Evolutionary conservation across 2,329 filamentous ascomycete genomes (phyloP).

Genomic region (Cucurbitaria berberidis): DNA sequence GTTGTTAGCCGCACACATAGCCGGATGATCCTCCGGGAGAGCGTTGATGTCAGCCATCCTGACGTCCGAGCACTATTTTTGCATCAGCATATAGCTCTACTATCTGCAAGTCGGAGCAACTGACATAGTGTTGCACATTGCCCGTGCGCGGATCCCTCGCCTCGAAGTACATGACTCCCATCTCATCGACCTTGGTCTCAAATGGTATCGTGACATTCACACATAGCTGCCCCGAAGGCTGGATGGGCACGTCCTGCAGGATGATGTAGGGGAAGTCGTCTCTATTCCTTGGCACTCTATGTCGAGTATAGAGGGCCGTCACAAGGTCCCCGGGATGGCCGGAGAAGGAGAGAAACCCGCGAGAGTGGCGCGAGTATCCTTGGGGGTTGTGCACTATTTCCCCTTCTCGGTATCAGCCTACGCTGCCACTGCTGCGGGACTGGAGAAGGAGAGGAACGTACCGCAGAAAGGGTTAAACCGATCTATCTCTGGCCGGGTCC

Average conservation of each 20-base stretch:
- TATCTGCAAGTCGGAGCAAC: not conserved
- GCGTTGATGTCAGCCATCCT: conserved; percentile 6
- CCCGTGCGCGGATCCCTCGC: conserved; percentile 9
- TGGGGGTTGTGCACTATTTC: conserved; percentile 11
- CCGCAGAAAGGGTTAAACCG: conserved; percentile 11
- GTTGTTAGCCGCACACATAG: conserved; percentile 12
- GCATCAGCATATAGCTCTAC: conserved; percentile 5
- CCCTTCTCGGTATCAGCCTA: conserved; percentile 5
- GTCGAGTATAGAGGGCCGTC: conserved; percentile 6
- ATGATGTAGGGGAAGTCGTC: conserved; percentile 7
- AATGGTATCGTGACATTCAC: conserved; percentile 13
- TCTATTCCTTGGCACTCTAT: conserved; percentile 11
- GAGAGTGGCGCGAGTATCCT: conserved; percentile 7
- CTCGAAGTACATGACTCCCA: conserved; percentile 15
- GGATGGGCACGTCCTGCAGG: conserved; percentile 9
- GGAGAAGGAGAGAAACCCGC: conserved; percentile 11
- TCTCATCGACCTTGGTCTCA: conserved; percentile 5
- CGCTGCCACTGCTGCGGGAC: not conserved
- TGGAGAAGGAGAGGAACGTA: not conserved
- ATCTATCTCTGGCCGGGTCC: conserved; percentile 9
- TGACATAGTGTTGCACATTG: conserved; percentile 7
- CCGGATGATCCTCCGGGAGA: conserved; percentile 10
- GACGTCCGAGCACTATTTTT: conserved; percentile 10
- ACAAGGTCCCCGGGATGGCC: conserved; percentile 13
- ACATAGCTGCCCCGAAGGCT: conserved; percentile 13